A percentile compares a stretch with the other conserved stretches of the same genome.
Conservation (phyloP, 2,329 filamentous ascomycete genomes). For the Raffaelea arxii region DNA sequence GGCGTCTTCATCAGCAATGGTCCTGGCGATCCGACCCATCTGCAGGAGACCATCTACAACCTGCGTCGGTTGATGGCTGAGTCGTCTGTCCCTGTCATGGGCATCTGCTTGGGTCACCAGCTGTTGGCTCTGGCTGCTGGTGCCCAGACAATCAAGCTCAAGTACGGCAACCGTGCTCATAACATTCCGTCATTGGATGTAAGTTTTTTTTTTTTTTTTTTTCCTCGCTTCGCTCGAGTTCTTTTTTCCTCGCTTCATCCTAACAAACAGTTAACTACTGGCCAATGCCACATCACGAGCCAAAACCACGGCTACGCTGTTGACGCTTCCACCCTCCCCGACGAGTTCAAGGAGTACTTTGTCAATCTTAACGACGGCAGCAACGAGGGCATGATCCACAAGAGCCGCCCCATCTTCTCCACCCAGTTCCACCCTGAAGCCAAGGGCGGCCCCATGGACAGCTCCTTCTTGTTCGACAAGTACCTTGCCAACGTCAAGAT, state of each 20-base stretch:
- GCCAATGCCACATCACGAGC: slow-evolving; percentile 95
- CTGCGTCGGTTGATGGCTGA: slow-evolving; percentile 82
- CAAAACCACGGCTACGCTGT: slow-evolving; percentile 99
- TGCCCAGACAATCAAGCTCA: slow-evolving; percentile 89
- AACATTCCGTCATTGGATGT: slow-evolving; percentile 89
- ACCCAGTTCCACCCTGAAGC: slow-evolving; percentile 99
- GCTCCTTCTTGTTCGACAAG: slow-evolving; percentile 90
- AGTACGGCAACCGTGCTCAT: slow-evolving; percentile 98
- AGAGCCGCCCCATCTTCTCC: slow-evolving; percentile 90
- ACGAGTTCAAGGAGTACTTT: slow-evolving; percentile 95
- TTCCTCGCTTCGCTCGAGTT: not conserved
- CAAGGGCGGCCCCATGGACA: slow-evolving; percentile 94
- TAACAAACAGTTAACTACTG: slow-evolving; percentile 58
- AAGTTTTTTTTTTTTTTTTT: not conserved
- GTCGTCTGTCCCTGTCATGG: slow-evolving; percentile 88
- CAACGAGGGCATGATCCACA: slow-evolving; percentile 97
- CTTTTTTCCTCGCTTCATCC: not conserved
- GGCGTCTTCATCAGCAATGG: slow-evolving; percentile 99
- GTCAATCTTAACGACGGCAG: slow-evolving; percentile 95
- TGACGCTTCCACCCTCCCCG: slow-evolving; percentile 69
- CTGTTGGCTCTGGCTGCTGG: slow-evolving; percentile 83
- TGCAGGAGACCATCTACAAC: slow-evolving; percentile 88
- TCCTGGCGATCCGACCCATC: slow-evolving; percentile 95
- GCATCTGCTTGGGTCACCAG: slow-evolving; percentile 96
- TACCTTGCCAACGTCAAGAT: slow-evolving; percentile 83